Conservation (phyloP, 768 basidiomycete species). For the Tephrocybe sp. region DNA sequence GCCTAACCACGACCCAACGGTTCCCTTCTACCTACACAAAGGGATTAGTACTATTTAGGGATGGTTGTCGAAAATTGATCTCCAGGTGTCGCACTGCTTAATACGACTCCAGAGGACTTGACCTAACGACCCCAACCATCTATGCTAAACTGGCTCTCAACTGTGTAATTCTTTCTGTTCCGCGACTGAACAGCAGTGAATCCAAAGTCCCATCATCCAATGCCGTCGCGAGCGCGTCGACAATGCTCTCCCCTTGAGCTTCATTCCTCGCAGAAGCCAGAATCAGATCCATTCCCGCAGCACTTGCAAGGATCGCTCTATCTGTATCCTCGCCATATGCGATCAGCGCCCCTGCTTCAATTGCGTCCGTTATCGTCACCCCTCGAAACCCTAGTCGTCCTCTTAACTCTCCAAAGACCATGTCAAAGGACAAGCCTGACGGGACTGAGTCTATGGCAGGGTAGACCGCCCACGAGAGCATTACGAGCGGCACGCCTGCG, state of each 20-base stretch:
- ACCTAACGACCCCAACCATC: neutral
- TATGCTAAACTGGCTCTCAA: slow-evolving; percentile 7
- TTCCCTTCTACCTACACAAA: no score
- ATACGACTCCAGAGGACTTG: no score
- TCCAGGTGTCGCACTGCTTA: no score
- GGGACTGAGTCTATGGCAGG: slow-evolving; percentile 13
- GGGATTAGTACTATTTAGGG: no score
- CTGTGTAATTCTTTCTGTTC: slow-evolving; percentile 9
- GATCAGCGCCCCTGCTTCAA: slow-evolving; percentile 10
- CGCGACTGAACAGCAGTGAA: slow-evolving; percentile 4
- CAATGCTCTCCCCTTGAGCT: slow-evolving; percentile 8
- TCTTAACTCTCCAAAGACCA: slow-evolving; percentile 12
- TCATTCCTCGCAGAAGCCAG: slow-evolving; percentile 5
- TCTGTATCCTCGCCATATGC: slow-evolving; percentile 8
- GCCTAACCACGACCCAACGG: no score
- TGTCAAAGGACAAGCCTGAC: slow-evolving; percentile 10
- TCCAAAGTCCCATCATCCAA: slow-evolving; percentile 12
- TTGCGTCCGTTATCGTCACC: slow-evolving; percentile 14
- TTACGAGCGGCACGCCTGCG: slow-evolving; percentile 13
- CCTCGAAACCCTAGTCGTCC: slow-evolving; percentile 13
- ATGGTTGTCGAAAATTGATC: no score
- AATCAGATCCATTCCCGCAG: slow-evolving; percentile 15
- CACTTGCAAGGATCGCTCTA: slow-evolving; percentile 14
- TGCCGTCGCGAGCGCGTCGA: slow-evolving; percentile 13
- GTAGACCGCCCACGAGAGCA: slow-evolving; percentile 16